Percentiles rank a stretch among this genome's conserved stretches.
These are phyloP conservation scores for Mercurialis annua DNA, from an alignment of 345 rosid genomes.

Conservation along the genomic window DNA sequence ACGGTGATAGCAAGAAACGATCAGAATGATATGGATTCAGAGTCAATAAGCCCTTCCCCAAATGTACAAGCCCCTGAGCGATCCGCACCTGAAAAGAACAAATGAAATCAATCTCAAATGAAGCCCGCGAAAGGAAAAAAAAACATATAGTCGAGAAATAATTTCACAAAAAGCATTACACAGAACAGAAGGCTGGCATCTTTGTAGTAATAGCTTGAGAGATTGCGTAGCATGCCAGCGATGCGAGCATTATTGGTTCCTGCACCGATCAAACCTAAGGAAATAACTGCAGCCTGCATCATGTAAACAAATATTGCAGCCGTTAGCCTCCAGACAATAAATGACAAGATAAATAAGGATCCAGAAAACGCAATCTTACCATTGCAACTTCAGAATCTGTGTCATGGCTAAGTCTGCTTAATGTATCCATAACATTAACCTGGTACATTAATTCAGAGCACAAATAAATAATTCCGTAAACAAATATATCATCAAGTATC, in stretches of 20 bases:
- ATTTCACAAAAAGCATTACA: constrained; percentile 41
- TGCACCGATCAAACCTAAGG: constrained; percentile 92
- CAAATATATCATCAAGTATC: not conserved
- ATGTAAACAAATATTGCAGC: constrained; percentile 21
- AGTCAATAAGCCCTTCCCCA: constrained; percentile 93
- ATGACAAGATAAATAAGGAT: not conserved
- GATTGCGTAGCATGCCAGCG: constrained; percentile 96
- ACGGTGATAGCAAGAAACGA: constrained; percentile 84
- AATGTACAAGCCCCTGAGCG: constrained; percentile 91
- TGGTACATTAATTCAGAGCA: constrained; percentile 20
- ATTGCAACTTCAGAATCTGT: constrained; percentile 95
- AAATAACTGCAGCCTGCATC: constrained; percentile 80
- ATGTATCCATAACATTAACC: constrained; percentile 95
- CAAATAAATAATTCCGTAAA: not conserved
- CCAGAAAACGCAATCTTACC: constrained; percentile 44
- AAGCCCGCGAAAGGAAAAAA: not conserved
- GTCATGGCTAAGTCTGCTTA: constrained; percentile 97
- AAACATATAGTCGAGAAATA: not conserved
- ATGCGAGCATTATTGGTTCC: constrained; percentile 97
- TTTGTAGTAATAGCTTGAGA: constrained; percentile 90
- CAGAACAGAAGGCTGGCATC: constrained; percentile 87
- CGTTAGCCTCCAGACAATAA: not conserved
- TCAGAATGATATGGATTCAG: constrained; percentile 93
- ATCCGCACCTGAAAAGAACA: constrained; percentile 64
- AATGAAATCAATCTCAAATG: constrained; percentile 19